Percentiles rank a stretch among this genome's conserved stretches.
Evolutionary conservation across 345 rosid genomes (phyloP).

Genomic region (Gossypium raimondii): DNA sequence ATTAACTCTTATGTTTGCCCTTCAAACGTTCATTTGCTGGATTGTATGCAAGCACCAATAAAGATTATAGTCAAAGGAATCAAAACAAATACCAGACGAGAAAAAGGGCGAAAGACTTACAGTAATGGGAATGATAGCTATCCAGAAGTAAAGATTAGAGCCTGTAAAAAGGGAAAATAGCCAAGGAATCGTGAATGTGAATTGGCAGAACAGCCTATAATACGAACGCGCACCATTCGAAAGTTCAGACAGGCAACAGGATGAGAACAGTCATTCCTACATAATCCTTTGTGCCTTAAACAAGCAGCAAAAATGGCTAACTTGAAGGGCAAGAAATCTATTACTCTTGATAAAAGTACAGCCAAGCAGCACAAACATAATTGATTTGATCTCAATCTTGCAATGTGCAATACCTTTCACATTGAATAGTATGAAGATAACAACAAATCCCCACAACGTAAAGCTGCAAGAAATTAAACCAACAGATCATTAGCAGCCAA

Average conservation of each 20-base stretch:
- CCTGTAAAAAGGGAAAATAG: slow-evolving; percentile 43
- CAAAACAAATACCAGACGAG: slow-evolving; percentile 10
- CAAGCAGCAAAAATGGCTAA: neutral
- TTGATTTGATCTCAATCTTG: neutral
- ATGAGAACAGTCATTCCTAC: neutral
- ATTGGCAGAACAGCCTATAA: neutral
- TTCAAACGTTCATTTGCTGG: neutral
- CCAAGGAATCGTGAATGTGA: neutral
- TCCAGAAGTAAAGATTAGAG: slow-evolving; percentile 97
- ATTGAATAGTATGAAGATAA: slow-evolving; percentile 90
- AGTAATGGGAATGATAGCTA: slow-evolving; percentile 76
- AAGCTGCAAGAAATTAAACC: slow-evolving; percentile 54
- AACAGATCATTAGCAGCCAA: slow-evolving; percentile 15
- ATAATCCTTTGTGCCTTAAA: neutral
- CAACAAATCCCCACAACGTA: slow-evolving; percentile 93
- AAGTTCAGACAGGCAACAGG: neutral
- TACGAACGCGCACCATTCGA: neutral
- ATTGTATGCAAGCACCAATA: neutral
- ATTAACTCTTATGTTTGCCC: neutral
- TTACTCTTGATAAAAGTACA: neutral
- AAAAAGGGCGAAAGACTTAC: slow-evolving; percentile 39
- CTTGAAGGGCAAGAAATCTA: neutral
- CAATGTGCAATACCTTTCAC: slow-evolving; percentile 53
- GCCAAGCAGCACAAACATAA: slow-evolving; percentile 6
- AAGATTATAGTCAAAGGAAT: neutral